Evolutionary conservation across 2,329 filamentous ascomycete genomes (phyloP).

Genomic region (Verticillium isaacii): DNA sequence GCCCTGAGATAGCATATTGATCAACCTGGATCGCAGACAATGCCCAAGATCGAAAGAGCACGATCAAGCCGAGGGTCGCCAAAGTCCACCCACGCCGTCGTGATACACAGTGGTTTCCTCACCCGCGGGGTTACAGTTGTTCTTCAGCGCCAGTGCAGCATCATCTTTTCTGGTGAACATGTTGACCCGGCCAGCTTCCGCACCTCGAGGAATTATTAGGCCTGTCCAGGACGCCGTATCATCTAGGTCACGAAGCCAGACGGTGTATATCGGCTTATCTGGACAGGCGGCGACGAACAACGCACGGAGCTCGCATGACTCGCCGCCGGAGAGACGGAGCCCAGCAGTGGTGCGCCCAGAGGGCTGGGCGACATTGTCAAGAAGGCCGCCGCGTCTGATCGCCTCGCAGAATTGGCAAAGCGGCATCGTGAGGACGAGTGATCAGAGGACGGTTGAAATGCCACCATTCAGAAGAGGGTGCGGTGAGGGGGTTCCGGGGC

Average conservation of each 20-base stretch:
- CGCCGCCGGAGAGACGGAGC: neutral
- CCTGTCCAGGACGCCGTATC: too few species aligned
- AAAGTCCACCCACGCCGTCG: too few species aligned
- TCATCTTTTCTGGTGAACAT: too few species aligned
- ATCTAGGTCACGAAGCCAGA: constrained; percentile 2
- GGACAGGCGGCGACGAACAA: neutral
- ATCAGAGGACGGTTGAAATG: neutral
- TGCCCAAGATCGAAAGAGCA: too few species aligned
- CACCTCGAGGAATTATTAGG: too few species aligned
- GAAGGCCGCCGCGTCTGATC: neutral
- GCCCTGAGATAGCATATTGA: too few species aligned
- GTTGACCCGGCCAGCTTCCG: too few species aligned
- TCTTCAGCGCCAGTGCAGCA: too few species aligned
- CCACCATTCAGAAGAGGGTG: neutral
- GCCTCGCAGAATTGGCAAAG: neutral
- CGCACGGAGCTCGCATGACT: neutral
- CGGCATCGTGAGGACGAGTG: neutral
- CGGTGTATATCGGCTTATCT: neutral
- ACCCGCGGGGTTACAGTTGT: too few species aligned
- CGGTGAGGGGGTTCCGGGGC: neutral
- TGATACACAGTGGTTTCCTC: too few species aligned
- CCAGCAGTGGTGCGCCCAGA: neutral
- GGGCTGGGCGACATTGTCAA: neutral
- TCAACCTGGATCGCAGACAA: too few species aligned
- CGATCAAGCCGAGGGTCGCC: too few species aligned